Percentiles rank a stretch among this genome's conserved stretches.
Conservation (phyloP, 768 basidiomycete genomes). For the Tulasnella sp. region DNA sequence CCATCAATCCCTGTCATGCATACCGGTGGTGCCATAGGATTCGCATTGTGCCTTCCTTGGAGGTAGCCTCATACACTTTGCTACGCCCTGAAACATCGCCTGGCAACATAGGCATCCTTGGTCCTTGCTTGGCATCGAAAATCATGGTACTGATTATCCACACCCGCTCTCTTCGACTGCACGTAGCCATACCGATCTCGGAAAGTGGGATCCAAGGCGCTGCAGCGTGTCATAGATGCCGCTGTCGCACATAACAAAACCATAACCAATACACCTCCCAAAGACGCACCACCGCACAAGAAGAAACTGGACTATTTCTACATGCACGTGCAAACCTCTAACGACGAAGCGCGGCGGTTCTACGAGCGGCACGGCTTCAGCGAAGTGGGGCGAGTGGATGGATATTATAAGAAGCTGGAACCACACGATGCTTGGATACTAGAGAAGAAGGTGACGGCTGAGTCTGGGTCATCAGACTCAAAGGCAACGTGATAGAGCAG, state of each 20-base stretch:
- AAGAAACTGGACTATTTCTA: constrained; percentile 46
- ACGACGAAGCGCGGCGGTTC: constrained; percentile 63
- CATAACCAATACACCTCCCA: constrained; percentile 23
- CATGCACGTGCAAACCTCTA: constrained; percentile 82
- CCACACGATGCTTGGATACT: constrained; percentile 84
- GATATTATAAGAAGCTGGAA: constrained; percentile 83
- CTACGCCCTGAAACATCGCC: too few relatives aligned
- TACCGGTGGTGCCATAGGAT: too few relatives aligned
- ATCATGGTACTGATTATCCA: not conserved
- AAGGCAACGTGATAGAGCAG: not conserved
- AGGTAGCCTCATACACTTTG: too few relatives aligned
- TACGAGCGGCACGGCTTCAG: constrained; percentile 78
- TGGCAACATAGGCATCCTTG: too few relatives aligned
- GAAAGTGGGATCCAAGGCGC: constrained; percentile 59
- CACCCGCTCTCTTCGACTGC: constrained; percentile 1
- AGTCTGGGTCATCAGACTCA: constrained; percentile 1
- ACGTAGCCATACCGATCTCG: constrained; percentile 74
- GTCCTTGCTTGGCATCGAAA: too few relatives aligned
- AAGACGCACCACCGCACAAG: not conserved
- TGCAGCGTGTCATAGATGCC: constrained; percentile 56
- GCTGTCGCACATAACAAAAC: constrained; percentile 48
- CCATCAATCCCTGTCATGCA: too few relatives aligned
- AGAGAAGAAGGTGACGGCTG: constrained; percentile 30
- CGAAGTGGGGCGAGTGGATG: constrained; percentile 51
- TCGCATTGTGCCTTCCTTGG: too few relatives aligned